These are phyloP conservation scores for Neurospora intermedia DNA, from an alignment of 495 filamentous ascomycete species.

Conservation along the genomic window DNA sequence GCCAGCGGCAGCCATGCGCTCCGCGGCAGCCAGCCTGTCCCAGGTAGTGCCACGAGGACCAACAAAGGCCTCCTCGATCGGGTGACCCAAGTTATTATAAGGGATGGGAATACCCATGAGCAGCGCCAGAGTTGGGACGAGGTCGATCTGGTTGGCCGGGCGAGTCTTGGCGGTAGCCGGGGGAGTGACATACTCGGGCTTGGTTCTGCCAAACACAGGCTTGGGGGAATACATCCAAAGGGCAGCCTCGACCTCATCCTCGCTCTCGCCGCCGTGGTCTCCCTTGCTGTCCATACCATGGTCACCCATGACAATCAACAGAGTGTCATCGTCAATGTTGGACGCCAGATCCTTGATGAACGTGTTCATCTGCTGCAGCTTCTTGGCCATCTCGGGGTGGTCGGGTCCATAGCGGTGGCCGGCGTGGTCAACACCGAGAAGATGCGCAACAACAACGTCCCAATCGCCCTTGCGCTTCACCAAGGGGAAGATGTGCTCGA, in stretches of 20 bases:
- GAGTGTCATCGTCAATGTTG: constrained; percentile 68
- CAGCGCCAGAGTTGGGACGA: constrained; percentile 83
- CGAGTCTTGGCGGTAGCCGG: constrained; percentile 67
- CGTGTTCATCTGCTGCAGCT: constrained; percentile 82
- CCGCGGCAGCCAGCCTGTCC: constrained; percentile 63
- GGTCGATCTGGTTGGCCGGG: constrained; percentile 86
- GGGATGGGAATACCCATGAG: constrained; percentile 87
- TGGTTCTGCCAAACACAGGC: constrained; percentile 66
- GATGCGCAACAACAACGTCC: constrained; percentile 90
- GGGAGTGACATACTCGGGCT: constrained; percentile 47
- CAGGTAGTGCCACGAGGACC: constrained; percentile 56
- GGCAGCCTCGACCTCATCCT: constrained; percentile 88
- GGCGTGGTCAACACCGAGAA: constrained; percentile 92
- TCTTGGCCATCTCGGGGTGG: constrained; percentile 82
- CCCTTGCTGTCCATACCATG: constrained; percentile 98
- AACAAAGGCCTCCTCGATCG: constrained; percentile 88
- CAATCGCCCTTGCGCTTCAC: constrained; percentile 60
- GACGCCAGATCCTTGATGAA: constrained; percentile 63
- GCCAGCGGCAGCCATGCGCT: constrained; percentile 68
- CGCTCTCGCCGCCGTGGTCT: constrained; percentile 92
- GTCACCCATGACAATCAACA: constrained; percentile 94
- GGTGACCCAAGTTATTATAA: constrained; percentile 92
- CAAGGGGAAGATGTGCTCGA: constrained; percentile 79
- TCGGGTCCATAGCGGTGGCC: constrained; percentile 93
- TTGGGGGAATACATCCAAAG: constrained; percentile 97